These are phyloP conservation scores for Yamadazyma insecticola DNA, from an alignment of 805 yeast genomes.

Conservation along the genomic window DNA sequence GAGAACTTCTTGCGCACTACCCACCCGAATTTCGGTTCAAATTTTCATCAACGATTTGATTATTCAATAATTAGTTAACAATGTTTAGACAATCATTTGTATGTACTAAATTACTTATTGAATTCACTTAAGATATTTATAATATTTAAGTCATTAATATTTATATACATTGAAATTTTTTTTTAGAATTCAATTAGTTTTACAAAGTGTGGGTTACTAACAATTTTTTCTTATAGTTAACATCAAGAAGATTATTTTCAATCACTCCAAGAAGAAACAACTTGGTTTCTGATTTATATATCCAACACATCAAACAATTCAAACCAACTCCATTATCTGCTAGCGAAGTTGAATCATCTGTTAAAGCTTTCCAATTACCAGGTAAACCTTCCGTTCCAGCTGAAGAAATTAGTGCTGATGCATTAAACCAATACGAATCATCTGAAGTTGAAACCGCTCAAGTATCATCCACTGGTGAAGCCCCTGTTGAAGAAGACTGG, in stretches of 20 bases:
- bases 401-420: constrained; percentile 64
- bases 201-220: too few species aligned
- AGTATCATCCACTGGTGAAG: constrained; percentile 27
- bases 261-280: constrained; percentile 44
- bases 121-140: too few species aligned
- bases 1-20: too few species aligned
- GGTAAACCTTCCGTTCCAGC: constrained; percentile 71
- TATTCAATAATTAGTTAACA: too few species aligned
- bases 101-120: too few species aligned
- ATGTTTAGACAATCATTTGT: too few species aligned
- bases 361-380: constrained; percentile 82
- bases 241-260: constrained; percentile 37
- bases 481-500: constrained; percentile 67
- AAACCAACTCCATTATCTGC: constrained; percentile 76
- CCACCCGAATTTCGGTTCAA: too few species aligned
- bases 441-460: constrained; percentile 55
- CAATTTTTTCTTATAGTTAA: constrained; percentile 5
- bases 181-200: too few species aligned
- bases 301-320: constrained; percentile 82
- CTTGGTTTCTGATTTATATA: constrained; percentile 78
- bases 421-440: constrained; percentile 63
- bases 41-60: too few species aligned
- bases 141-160: too few species aligned
- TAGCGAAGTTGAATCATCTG: constrained; percentile 71
- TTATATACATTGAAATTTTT: too few species aligned